Evolutionary conservation across 345 rosid species (phyloP), one percentile per base, ranked within the genome.

Genomic region (Camelina sativa): DNA sequence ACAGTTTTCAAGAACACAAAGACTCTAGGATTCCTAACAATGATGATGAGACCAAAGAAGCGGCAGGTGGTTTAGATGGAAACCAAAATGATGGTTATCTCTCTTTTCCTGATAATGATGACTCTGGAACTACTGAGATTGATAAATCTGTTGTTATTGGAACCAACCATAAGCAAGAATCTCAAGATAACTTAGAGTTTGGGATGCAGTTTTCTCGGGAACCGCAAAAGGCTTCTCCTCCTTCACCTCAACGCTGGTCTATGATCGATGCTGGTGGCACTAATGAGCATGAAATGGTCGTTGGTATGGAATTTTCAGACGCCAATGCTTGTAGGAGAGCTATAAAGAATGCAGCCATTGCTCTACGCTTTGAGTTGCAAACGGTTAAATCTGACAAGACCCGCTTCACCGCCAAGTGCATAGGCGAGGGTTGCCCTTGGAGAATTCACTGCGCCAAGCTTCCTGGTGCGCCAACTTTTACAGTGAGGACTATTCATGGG

Each of bases 361-460:
- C 89, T 51, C 95, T 81, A 69, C 93, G 87, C 71, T 94, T 91
- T 80, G 98, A 94, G 83, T 88, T 91, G 72, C 95, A 88, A 54
- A 91, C 97, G 0, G 76, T 91, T 32, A 94, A 91, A 74, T 94
- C 98, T 15, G 98, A 94, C 77, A 91, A 85, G 82, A 84, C 90
- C 43, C 96, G 95, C 6, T 94, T 91, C 81, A 94, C 97, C 9
- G 96, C 96, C 41, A 94, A 86, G 80, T 93, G 98, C 81, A 87
- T 90, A 19, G 77, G 76, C 34, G 86, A 91, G 71, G 96, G 88
- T 47, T 93, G 98, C 65, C 96, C 93, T 4, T 93, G 98, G 98
- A 85, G 96, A 56, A 88, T 93, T 60, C 96, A 93, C 74, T 92
- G 95, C 7, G 98, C 98, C 70, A 93, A 88, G 76, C 84, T 91